phyloP scores from a whole-genome alignment of 2,329 filamentous ascomycete genomes.

The Sclerotiophoma versabilis region DNA sequence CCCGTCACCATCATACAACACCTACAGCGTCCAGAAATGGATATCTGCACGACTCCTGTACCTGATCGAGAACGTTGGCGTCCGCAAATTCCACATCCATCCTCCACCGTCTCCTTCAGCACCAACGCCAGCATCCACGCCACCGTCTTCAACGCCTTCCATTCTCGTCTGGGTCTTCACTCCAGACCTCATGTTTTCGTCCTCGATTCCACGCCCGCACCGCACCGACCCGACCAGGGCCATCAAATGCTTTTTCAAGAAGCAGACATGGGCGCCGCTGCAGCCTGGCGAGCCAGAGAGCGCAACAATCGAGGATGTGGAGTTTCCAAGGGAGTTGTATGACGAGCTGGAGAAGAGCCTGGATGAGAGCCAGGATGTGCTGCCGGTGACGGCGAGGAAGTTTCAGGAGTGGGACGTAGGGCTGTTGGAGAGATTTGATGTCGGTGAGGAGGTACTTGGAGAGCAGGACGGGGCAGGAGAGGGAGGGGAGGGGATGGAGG shows the following conservation, averaged over 20 bases:
- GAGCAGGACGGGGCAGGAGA: not conserved
- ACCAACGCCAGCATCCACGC: slow-evolving; percentile 1
- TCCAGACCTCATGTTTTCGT: slow-evolving; percentile 64
- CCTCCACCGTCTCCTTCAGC: slow-evolving; percentile 6
- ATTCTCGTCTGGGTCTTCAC: slow-evolving; percentile 66
- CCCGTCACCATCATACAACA: slow-evolving; percentile 15
- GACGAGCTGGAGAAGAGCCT: slow-evolving; percentile 55
- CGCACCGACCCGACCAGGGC: slow-evolving; percentile 55
- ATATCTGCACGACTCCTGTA: slow-evolving; percentile 64
- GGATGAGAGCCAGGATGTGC: slow-evolving; percentile 55
- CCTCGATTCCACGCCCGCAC: slow-evolving; percentile 41
- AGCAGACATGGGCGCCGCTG: slow-evolving; percentile 31
- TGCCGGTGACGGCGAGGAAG: slow-evolving; percentile 63
- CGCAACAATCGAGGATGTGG: slow-evolving; percentile 59
- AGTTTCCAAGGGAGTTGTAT: slow-evolving; percentile 61
- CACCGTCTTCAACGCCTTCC: slow-evolving; percentile 20
- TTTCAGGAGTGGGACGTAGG: slow-evolving; percentile 75
- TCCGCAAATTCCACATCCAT: slow-evolving; percentile 64
- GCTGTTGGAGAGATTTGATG: slow-evolving; percentile 63
- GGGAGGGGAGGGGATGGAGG: not conserved
- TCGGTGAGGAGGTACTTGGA: slow-evolving; percentile 15
- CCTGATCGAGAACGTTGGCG: slow-evolving; percentile 62
- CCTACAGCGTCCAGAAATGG: slow-evolving; percentile 49
- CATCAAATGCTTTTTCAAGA: slow-evolving; percentile 64
- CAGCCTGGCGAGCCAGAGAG: slow-evolving; percentile 46